Percentiles rank a stretch among this genome's conserved stretches.
Conservation (phyloP, 1,284 basidiomycete species). For the Fomitopsis betulina region DNA sequence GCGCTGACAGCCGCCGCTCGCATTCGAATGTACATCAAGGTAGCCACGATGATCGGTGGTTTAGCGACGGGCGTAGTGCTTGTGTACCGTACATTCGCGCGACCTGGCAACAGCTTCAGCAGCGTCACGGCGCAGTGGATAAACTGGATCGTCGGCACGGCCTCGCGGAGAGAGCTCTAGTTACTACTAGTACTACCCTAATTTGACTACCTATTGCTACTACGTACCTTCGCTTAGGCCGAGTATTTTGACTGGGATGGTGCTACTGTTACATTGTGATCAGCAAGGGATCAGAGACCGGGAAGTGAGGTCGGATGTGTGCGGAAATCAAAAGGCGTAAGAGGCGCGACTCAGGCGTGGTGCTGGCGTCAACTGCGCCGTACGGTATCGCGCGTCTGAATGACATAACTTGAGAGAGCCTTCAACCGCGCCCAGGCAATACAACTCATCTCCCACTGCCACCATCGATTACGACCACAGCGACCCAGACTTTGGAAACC, state of each 20-base stretch:
- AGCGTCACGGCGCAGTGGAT: slow-evolving; percentile 55
- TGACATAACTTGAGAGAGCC: slow-evolving; percentile 19
- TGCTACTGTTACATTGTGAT: slow-evolving; percentile 8
- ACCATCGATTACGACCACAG: slow-evolving; percentile 13
- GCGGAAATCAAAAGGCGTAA: slow-evolving; percentile 26
- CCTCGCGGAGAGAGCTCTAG: slow-evolving; percentile 30
- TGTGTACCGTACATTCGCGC: slow-evolving; percentile 59
- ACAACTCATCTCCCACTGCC: slow-evolving; percentile 12
- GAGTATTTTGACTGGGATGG: neutral
- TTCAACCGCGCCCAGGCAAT: slow-evolving; percentile 18
- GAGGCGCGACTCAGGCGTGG: slow-evolving; percentile 27
- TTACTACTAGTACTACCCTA: slow-evolving; percentile 7
- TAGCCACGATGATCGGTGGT: slow-evolving; percentile 68
- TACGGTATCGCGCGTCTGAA: slow-evolving; percentile 12
- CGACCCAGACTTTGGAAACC: neutral
- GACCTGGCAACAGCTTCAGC: slow-evolving; percentile 51
- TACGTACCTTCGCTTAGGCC: slow-evolving; percentile 7
- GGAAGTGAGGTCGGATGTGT: neutral
- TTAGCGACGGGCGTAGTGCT: slow-evolving; percentile 65
- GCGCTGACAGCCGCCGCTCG: slow-evolving; percentile 63
- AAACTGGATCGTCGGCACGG: slow-evolving; percentile 53
- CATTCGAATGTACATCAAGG: slow-evolving; percentile 61
- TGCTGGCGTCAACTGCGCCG: slow-evolving; percentile 16
- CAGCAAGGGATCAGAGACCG: neutral
- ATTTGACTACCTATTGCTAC: slow-evolving; percentile 2